Base-by-base conservation (phyloP, 2,329 filamentous ascomycete species). In the Claviceps arundinis region DNA sequence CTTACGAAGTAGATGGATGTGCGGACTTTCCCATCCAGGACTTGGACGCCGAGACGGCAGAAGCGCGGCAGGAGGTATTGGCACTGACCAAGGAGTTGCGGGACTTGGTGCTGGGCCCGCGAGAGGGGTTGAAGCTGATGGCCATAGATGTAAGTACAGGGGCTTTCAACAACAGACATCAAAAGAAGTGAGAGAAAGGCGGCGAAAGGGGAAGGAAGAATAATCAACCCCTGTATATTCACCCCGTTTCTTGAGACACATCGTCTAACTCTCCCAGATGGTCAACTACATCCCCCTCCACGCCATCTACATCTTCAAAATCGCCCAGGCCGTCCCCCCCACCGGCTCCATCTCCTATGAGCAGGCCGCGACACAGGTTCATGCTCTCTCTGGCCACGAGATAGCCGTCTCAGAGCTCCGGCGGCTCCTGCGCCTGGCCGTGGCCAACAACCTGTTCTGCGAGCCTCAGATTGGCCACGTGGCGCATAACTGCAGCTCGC, bases 341-440 rank as follows among this genome's bases (percentile, higher is more conserved):
- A 40, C 55, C 0, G 61, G 60, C 4, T 54, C 49, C n/a, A 65
- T 65, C 19, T 59, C 63, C 1, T 65, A 62, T 48, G 52, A 55
- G 8, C 60, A 63, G 7, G 55, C 66, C 1, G 54, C 60, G 1
- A 50, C 50, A 13, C 56, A 58, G 37, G 55, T 63, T 6, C 51
- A 72, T 2, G 59, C 68, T 24, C 52, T 63, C 34, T 68, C 69
- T 0, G 57, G 65, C 2, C 60, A 73, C 8, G 65, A 70, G 43
- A 61, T 72, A 41, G 61, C 58, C 5, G 50, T 58, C 2, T 54
- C 54, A 13, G 60, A 64, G 52, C 57, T 67, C 11, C 60, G 63
- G 5, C 68, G 70, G 22, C 55, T 73, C 0, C 46, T 72, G 24
- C 68, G 70, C 13, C 62, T 68, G 37, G 67, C 68, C 34, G 68